Percentiles rank a stretch among this genome's conserved stretches.
These are phyloP conservation scores for Xerocomellus chrysenteron DNA, from an alignment of 768 basidiomycete genomes.

Conservation along the genomic window DNA sequence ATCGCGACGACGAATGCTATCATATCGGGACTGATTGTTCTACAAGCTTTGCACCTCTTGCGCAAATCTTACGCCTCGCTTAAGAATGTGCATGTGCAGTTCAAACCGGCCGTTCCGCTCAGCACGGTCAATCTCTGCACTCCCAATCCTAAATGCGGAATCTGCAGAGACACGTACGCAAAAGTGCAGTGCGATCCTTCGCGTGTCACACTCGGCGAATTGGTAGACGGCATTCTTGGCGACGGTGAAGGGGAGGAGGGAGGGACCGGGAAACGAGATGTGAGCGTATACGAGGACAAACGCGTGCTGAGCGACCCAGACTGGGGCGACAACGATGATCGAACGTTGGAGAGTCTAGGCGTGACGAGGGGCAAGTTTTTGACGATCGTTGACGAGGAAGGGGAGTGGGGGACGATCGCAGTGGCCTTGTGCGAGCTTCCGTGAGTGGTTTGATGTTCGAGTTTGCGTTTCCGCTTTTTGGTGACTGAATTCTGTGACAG, in stretches of 20 bases:
- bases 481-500: conserved; percentile 31
- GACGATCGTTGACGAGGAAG: conserved; percentile 87
- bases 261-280: conserved; percentile 49
- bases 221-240: conserved; percentile 68
- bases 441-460: conserved; percentile 44
- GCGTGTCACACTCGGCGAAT: conserved; percentile 65
- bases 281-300: conserved; percentile 85
- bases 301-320: conserved; percentile 89
- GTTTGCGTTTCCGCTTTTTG: background rate
- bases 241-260: conserved; percentile 37
- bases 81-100: conserved; percentile 76
- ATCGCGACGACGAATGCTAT: conserved; percentile 99
- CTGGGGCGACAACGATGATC: conserved; percentile 84
- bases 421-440: conserved; percentile 68
- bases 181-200: conserved; percentile 71
- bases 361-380: conserved; percentile 85
- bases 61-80: conserved; percentile 58
- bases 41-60: conserved; percentile 86
- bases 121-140: conserved; percentile 61
- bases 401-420: conserved; percentile 66
- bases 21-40: conserved; percentile 90
- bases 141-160: conserved; percentile 77
- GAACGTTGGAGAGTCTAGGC: conserved; percentile 78
- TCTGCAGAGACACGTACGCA: conserved; percentile 85
- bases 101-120: conserved; percentile 77